Conservation (phyloP, 2,329 filamentous ascomycete genomes). For the Aspergillus thermomutatus region DNA sequence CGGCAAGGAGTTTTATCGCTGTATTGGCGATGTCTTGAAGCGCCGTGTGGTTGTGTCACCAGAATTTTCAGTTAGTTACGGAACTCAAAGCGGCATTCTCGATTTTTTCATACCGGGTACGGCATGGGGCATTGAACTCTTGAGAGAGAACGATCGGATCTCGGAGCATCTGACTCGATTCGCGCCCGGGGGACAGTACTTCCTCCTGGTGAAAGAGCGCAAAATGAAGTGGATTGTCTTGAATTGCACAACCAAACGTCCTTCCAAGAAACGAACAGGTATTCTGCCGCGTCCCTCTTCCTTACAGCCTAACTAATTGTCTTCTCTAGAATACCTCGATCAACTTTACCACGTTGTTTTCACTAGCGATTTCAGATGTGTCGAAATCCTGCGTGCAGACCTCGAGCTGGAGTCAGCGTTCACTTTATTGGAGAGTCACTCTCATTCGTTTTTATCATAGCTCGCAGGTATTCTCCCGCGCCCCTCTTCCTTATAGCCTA, state of each 20-base stretch:
- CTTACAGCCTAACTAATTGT: constrained; percentile 4
- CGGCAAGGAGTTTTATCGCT: constrained; percentile 15
- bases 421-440: not conserved
- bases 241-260: constrained; percentile 4
- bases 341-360: constrained; percentile 10
- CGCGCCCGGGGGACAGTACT: constrained; percentile 8
- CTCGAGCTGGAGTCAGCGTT: not conserved
- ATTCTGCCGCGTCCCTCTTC: not conserved
- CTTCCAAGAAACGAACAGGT: constrained; percentile 5
- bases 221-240: constrained; percentile 13
- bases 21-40: constrained; percentile 8
- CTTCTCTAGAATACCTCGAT: constrained; percentile 5
- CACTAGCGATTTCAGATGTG: constrained; percentile 5
- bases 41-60: constrained; percentile 13
- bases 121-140: constrained; percentile 13
- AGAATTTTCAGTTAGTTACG: constrained; percentile 11
- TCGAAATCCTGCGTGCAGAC: constrained; percentile 6
- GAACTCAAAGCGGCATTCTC: constrained; percentile 9
- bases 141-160: constrained; percentile 10
- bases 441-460: no score
- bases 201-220: constrained; percentile 1
- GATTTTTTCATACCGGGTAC: constrained; percentile 11
- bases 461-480: constrained; percentile 6
- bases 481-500: not conserved
- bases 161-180: constrained; percentile 8